Percentiles rank a stretch among this genome's conserved stretches.
These are phyloP conservation scores for Phytophthora idaei DNA, from an alignment of 352 stramenopile genomes.

Conservation along the genomic window DNA sequence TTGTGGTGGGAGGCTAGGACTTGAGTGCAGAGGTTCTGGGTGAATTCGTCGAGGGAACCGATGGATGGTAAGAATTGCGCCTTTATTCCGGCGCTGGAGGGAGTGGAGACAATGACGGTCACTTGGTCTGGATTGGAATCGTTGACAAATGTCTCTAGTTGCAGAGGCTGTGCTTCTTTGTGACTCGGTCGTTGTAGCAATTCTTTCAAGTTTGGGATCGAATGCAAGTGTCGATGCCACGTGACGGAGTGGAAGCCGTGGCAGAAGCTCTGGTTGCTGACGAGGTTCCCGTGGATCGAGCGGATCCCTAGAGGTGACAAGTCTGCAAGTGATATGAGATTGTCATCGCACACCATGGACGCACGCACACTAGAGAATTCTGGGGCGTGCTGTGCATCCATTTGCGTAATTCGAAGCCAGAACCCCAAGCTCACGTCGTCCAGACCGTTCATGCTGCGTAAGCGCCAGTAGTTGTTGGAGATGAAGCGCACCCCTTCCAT, in stretches of 20 bases:
- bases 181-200: conserved; percentile 13
- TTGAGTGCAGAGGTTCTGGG: conserved; percentile 3
- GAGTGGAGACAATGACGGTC: conserved; percentile 16
- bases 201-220: conserved; percentile 9
- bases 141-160: conserved; percentile 1
- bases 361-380: conserved; percentile 23
- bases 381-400: conserved; percentile 31
- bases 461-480: conserved; percentile 36
- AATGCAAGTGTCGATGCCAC: conserved; percentile 17
- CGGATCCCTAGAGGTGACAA: conserved; percentile 46
- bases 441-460: conserved; percentile 45
- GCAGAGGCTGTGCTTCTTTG: neutral
- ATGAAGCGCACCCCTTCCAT: conserved; percentile 53
- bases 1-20: neutral
- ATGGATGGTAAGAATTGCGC: neutral
- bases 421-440: conserved; percentile 71
- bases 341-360: conserved; percentile 34
- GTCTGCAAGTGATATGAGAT: conserved; percentile 53
- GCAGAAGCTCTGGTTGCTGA: conserved; percentile 21
- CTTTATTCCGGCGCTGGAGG: conserved; percentile 14
- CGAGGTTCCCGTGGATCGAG: conserved; percentile 54
- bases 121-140: neutral
- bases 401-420: conserved; percentile 55
- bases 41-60: conserved; percentile 3
- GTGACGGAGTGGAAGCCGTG: conserved; percentile 15